Percentiles rank a stretch among this genome's conserved stretches.
Conservation (phyloP, 441 rosid genomes). For the Pelargonium cotyledonis region DNA sequence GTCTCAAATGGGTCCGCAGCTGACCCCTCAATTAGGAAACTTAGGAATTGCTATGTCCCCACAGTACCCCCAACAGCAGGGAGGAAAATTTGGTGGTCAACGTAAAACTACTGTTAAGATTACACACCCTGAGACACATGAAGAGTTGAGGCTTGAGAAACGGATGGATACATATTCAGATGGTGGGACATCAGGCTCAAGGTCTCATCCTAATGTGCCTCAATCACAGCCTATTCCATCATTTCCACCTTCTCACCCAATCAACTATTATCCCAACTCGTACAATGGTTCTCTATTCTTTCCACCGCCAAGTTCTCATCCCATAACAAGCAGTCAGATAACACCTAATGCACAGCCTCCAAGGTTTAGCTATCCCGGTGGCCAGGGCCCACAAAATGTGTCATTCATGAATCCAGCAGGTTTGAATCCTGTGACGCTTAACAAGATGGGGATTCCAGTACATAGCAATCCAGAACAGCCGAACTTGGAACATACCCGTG, state of each 20-base stretch:
- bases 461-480: neutral
- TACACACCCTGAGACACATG: constrained; percentile 91
- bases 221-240: constrained; percentile 63
- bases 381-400: constrained; percentile 56
- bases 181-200: constrained; percentile 44
- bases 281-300: constrained; percentile 42
- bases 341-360: constrained; percentile 55
- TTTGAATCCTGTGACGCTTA: neutral
- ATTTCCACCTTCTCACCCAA: constrained; percentile 43
- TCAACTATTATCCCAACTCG: constrained; percentile 50
- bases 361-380: constrained; percentile 44
- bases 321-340: constrained; percentile 53
- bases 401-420: constrained; percentile 23
- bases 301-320: constrained; percentile 42
- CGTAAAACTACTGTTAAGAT: constrained; percentile 76
- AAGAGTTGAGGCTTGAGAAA: constrained; percentile 85
- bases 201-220: constrained; percentile 57
- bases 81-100: constrained; percentile 52
- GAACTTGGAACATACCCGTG: constrained; percentile 35
- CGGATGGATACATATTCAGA: constrained; percentile 52
- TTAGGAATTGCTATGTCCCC: constrained; percentile 58
- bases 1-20: constrained; percentile 57
- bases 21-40: constrained; percentile 59
- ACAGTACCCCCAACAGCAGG: constrained; percentile 71
- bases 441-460: neutral